A percentile compares a stretch with the other conserved stretches of the same genome.
Evolutionary conservation across 371 early-diverging fungal species (phyloP).

Genomic region (Choanephora cucurbitarum): DNA sequence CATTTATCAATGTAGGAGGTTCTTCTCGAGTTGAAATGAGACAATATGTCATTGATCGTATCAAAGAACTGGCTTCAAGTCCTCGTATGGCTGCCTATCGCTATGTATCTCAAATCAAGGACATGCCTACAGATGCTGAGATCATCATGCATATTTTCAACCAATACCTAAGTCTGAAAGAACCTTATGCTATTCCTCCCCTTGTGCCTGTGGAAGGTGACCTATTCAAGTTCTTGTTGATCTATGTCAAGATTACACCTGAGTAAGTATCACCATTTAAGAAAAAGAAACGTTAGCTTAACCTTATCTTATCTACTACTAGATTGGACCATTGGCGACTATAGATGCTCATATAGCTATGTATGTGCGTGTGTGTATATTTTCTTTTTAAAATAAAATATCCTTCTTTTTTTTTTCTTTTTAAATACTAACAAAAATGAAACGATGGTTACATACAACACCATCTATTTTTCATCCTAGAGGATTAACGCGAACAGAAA

Average conservation of each 20-base stretch:
- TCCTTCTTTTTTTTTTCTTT: background rate
- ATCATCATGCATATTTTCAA: slow-evolving; percentile 17
- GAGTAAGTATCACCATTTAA: too few relatives aligned
- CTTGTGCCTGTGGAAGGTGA: slow-evolving; percentile 21
- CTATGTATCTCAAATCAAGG: slow-evolving; percentile 29
- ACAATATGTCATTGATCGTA: slow-evolving; percentile 22
- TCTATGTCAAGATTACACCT: slow-evolving; percentile 26
- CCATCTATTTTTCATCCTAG: background rate
- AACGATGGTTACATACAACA: background rate
- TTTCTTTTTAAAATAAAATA: background rate
- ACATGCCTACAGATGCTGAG: slow-evolving; percentile 44
- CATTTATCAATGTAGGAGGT: slow-evolving; percentile 11
- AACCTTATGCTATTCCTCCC: slow-evolving; percentile 26
- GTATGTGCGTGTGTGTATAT: too few relatives aligned
- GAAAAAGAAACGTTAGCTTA: too few relatives aligned
- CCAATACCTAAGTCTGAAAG: slow-evolving; percentile 10
- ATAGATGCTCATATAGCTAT: background rate
- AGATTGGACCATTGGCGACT: slow-evolving; percentile 4
- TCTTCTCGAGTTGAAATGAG: slow-evolving; percentile 22
- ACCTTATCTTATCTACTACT: too few relatives aligned
- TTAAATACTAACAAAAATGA: background rate
- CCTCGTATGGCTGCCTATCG: slow-evolving; percentile 44
- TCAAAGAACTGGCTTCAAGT: slow-evolving; percentile 23
- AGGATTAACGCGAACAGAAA: background rate
- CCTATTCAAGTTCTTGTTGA: slow-evolving; percentile 21